Percentiles rank a stretch among this genome's conserved stretches.
Conservation (phyloP, 805 yeast species). For the Spencermartinsiella europaea region DNA sequence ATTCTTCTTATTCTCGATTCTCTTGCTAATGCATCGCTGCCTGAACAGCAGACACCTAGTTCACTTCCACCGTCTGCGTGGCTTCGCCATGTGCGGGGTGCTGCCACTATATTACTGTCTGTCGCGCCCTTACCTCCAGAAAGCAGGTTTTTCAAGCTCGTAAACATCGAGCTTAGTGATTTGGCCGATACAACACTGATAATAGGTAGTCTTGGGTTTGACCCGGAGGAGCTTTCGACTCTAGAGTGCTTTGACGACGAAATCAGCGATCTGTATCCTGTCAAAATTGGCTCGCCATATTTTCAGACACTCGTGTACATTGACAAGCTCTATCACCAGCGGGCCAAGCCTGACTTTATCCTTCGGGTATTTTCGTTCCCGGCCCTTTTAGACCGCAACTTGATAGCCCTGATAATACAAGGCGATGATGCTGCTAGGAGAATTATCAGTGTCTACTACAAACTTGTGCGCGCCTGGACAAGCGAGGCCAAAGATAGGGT, state of each 20-base stretch:
- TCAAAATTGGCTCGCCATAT: conserved; percentile 77
- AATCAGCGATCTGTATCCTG: conserved; percentile 81
- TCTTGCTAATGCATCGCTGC: conserved; percentile 70
- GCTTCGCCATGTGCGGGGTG: conserved; percentile 96
- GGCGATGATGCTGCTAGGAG: conserved; percentile 88
- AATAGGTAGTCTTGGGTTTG: conserved; percentile 1
- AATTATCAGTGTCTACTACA: conserved; percentile 84
- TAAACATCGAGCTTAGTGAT: conserved; percentile 86
- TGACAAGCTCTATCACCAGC: conserved; percentile 71
- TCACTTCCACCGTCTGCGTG: conserved; percentile 90
- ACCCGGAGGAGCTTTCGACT: conserved; percentile 25
- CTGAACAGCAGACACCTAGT: conserved; percentile 38
- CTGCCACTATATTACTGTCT: conserved; percentile 90
- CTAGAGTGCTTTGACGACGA: conserved; percentile 73
- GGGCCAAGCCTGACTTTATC: conserved; percentile 80
- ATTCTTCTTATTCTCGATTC: conserved; percentile 88
- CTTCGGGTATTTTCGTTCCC: conserved; percentile 88
- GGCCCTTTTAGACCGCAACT: conserved; percentile 77
- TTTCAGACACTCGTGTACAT: conserved; percentile 80
- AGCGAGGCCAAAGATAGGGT: conserved; percentile 83
- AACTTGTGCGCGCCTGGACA: conserved; percentile 72
- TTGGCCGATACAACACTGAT: conserved; percentile 53
- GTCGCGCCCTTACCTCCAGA: conserved; percentile 85
- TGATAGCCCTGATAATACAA: conserved; percentile 69
- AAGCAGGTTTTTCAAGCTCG: conserved; percentile 60